A percentile compares a stretch with the other conserved stretches of the same genome.
Conservation (phyloP, 768 basidiomycete species). For the Mycena filopes region DNA sequence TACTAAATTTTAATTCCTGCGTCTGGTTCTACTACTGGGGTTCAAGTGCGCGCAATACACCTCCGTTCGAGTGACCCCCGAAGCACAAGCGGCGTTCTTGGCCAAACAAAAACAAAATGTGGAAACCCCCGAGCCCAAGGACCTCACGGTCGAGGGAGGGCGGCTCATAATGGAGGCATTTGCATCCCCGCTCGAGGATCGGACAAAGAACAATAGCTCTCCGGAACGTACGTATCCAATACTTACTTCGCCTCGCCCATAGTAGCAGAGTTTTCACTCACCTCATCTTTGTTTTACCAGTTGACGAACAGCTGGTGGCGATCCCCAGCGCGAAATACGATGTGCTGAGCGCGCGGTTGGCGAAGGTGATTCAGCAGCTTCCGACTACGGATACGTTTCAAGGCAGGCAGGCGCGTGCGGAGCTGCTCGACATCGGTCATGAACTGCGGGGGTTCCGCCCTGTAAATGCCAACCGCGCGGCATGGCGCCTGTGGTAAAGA, state of each 20-base stretch:
- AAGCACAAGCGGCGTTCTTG: conserved; percentile 20
- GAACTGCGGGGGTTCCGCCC: conserved; percentile 1
- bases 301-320: neutral
- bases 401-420: neutral
- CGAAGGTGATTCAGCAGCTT: neutral
- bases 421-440: conserved; percentile 5
- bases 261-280: too few species aligned
- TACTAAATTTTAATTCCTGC: too few species aligned
- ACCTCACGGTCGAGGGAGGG: too few species aligned
- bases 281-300: neutral
- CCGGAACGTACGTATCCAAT: neutral
- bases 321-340: neutral
- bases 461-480: too few species aligned
- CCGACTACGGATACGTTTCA: neutral
- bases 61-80: conserved; percentile 23
- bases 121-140: neutral
- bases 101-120: neutral
- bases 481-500: neutral
- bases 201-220: neutral
- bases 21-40: neutral
- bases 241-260: too few species aligned
- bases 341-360: neutral
- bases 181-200: neutral
- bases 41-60: conserved; percentile 25
- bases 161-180: neutral